Base-by-base conservation (phyloP, 768 basidiomycete species). In the Calocera cornea region DNA sequence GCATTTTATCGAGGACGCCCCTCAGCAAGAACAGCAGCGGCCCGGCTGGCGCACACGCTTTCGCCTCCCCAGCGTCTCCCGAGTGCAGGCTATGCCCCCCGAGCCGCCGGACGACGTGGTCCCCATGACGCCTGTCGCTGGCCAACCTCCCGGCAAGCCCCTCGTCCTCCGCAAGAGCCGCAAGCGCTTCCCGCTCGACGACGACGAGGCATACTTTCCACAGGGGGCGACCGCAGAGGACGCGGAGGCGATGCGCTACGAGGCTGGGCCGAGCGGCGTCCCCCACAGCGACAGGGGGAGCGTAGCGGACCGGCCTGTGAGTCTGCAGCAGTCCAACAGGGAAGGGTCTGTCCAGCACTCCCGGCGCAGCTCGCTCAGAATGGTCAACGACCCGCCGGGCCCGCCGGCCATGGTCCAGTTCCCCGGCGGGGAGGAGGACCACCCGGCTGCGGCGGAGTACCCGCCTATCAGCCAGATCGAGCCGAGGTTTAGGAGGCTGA, bases 91-190 rank as follows among this genome's bases (percentile, higher is more conserved):
- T 7, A 3, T 19, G 8, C 19, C 16, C 19, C 44, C 54, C 5
- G 54, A 60, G 16, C 54, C 54, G 27, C 54, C 54, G 31, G 54
- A 60, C 54, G 54, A 60, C 31, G 54, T 60, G 16, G 54, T 60
- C 7, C 54, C 54, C 54, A 60, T 60, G 54, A 60, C 54, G 31
- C 54, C 54, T 19, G 31, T 60, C 54, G 54, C 54, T 22, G 54
- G 54, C 5, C 54, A 60, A 19, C 54, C 54, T 11, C 54, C 24
- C 8, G 54, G 54, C 2, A 60, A 60, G 27, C 54, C 54, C 54
- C 5, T 16, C 14, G 16, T 33, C 2, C 54, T 60, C 2, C 54
- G 54, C 54, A 60, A 60, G 54, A 60, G 54, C 54, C 24, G 54
- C 27, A 27, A 60, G 54, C 54, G 54, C 11, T 60, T 60, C 19